These are phyloP conservation scores for Gamarada debralockiae DNA, from an alignment of 495 filamentous ascomycete species.

Conservation along the genomic window DNA sequence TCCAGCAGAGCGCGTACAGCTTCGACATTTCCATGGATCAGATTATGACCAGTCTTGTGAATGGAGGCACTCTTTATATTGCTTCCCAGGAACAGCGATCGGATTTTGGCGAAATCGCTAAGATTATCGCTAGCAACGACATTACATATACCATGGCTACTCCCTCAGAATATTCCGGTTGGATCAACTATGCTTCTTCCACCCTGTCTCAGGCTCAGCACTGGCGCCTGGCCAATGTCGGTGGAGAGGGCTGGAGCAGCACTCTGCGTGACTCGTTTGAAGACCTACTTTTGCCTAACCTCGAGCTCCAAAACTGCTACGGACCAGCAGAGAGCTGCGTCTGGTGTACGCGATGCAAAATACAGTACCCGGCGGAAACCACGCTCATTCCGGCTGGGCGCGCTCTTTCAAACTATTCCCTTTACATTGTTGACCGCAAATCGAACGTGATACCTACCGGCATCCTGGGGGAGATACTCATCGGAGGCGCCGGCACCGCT, in stretches of 20 bases:
- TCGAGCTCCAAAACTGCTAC: slow-evolving; percentile 15
- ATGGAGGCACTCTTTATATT: slow-evolving; percentile 7
- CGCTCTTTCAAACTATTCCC: slow-evolving; percentile 28
- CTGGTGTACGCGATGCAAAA: no score
- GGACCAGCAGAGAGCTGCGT: no score
- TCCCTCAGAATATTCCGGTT: slow-evolving; percentile 17
- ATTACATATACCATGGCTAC: slow-evolving; percentile 19
- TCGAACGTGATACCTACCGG: slow-evolving; percentile 35
- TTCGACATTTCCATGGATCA: slow-evolving; percentile 15
- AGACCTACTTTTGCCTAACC: neutral
- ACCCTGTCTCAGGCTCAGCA: neutral
- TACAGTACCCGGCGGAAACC: no score
- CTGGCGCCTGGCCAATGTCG: slow-evolving; percentile 1
- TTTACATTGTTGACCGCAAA: slow-evolving; percentile 41
- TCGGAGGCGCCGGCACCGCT: slow-evolving; percentile 33
- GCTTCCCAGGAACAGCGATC: neutral
- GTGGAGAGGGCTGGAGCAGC: slow-evolving; percentile 9
- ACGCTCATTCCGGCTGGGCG: slow-evolving; percentile 14
- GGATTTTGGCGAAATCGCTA: slow-evolving; percentile 7
- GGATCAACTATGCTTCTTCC: slow-evolving; percentile 21
- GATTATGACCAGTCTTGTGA: slow-evolving; percentile 7
- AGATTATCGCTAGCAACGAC: slow-evolving; percentile 9
- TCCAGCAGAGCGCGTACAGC: slow-evolving; percentile 12
- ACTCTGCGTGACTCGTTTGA: neutral
- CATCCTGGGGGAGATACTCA: slow-evolving; percentile 31